Base-by-base conservation (phyloP, 805 yeast species). In the Candida pseudoglaebosa region DNA sequence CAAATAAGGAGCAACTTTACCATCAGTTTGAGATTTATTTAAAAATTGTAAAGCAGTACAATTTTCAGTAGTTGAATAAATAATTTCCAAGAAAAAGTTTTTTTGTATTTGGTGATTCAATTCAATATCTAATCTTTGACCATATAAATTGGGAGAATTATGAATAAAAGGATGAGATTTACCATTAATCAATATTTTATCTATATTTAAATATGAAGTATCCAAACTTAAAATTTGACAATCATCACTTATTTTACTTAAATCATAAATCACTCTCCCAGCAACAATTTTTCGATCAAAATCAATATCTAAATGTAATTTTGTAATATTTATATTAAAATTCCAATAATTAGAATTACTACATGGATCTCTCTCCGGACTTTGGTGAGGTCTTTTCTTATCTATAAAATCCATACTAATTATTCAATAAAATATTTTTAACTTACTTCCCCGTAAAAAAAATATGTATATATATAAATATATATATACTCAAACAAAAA, bases 11-110 rank as follows among this genome's bases (percentile, higher is more conserved):
- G 70, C 69, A 30, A 73, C 74, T 44, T 80, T 76, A 13, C 90
- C 95, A 34, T 80, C 80, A 6, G 95, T 84, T 49, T 81, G 84
- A 38, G 71, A 78, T 24, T 81, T 78, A n/a, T 75, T 77, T 38
- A 89, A 65, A 80, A 93, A 89, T 60, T 89, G 96, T 43, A 88
- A 66, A 3, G 96, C 96, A 1, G 95, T 85, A 54, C 95, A 83
- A 16, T 77, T 59, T 5, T 66, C 63, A 1, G 96, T 88, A 28
- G 96, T 88, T 42, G 71, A 65, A 49, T 80, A 89, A n/a, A 59
- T 62, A 20, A 86, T 58, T 21, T 52, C 48, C 21, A 81, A 16
- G 4, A 15, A 8, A n/a, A 20, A 37, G 15, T 33, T n/a, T n/a
- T n/a, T n/a, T n/a, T 21, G 10, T 22, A 12, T 8, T 22, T 22